These are phyloP conservation scores for Catenaria anguillulae DNA, from an alignment of 371 early-diverging fungal species.

Conservation along the genomic window DNA sequence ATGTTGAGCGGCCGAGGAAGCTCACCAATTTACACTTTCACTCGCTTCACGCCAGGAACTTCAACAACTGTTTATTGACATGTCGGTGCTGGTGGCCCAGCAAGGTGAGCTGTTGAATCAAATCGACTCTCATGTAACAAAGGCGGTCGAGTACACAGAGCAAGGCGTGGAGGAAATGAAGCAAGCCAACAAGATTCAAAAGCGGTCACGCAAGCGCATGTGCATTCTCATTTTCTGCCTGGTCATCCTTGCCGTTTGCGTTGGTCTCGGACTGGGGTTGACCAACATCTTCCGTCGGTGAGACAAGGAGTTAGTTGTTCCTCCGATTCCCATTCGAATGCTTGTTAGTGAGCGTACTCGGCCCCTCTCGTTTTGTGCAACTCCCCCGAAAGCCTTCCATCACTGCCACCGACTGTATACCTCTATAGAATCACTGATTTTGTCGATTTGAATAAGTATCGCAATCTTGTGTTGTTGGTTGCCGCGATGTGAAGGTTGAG, in stretches of 20 bases:
- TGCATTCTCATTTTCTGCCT: slow-evolving; percentile 7
- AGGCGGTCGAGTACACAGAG: slow-evolving; percentile 48
- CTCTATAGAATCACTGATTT: too few relatives aligned
- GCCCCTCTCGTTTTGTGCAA: too few relatives aligned
- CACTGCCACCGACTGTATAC: too few relatives aligned
- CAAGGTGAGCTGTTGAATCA: slow-evolving; percentile 59
- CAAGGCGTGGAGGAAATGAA: slow-evolving; percentile 51
- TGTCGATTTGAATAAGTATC: too few relatives aligned
- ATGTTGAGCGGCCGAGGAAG: too few relatives aligned
- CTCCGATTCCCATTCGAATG: too few relatives aligned
- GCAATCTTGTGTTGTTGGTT: too few relatives aligned
- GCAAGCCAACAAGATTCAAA: slow-evolving; percentile 53
- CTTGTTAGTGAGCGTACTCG: too few relatives aligned
- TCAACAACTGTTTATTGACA: slow-evolving; percentile 74
- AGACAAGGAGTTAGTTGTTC: too few relatives aligned
- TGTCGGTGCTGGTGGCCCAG: slow-evolving; percentile 68
- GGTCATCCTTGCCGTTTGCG: background rate
- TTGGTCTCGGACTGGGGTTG: background rate
- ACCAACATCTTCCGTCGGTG: background rate
- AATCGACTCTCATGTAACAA: slow-evolving; percentile 49
- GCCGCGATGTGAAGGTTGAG: too few relatives aligned
- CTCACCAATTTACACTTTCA: background rate
- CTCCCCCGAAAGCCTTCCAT: too few relatives aligned
- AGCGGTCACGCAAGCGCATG: slow-evolving; percentile 41
- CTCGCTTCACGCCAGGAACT: slow-evolving; percentile 42